Evolutionary conservation across 768 basidiomycete species (phyloP).

Genomic region (Podaxis sp.): DNA sequence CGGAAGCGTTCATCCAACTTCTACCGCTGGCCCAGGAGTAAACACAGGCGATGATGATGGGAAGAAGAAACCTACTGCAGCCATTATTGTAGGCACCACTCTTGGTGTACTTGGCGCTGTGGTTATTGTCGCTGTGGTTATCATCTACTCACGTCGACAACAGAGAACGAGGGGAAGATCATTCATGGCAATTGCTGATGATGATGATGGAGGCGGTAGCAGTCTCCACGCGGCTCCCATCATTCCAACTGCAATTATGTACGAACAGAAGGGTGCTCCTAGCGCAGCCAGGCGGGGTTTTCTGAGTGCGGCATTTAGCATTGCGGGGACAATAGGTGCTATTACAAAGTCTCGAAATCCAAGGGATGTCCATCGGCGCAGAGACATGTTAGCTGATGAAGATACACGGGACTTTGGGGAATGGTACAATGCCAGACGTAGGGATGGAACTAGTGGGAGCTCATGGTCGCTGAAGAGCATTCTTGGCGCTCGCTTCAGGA

Average conservation of each 20-base stretch:
- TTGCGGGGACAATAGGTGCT: conserved; percentile 35
- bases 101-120: conserved; percentile 62
- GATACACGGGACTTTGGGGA: conserved; percentile 56
- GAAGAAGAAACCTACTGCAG: conserved; percentile 29
- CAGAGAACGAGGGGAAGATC: conserved; percentile 27
- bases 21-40: conserved; percentile 21
- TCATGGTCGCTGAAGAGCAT: conserved; percentile 54
- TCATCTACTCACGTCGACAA: conserved; percentile 46
- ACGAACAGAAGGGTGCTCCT: conserved; percentile 17
- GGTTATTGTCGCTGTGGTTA: conserved; percentile 36
- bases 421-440: conserved; percentile 34
- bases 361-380: conserved; percentile 36
- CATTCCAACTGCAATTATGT: conserved; percentile 27
- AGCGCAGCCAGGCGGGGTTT: conserved; percentile 11
- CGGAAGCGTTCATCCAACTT: conserved; percentile 21
- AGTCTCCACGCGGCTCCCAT: conserved; percentile 24
- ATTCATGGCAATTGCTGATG: conserved; percentile 24
- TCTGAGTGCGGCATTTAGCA: conserved; percentile 22
- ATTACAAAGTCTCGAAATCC: conserved; percentile 25
- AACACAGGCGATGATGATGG: conserved; percentile 15
- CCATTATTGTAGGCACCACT: conserved; percentile 61
- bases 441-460: conserved; percentile 45
- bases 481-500: conserved; percentile 37
- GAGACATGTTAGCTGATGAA: conserved; percentile 80
- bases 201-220: conserved; percentile 24